Conservation (phyloP, 345 rosid genomes). For the Odontarrhena argentea region DNA sequence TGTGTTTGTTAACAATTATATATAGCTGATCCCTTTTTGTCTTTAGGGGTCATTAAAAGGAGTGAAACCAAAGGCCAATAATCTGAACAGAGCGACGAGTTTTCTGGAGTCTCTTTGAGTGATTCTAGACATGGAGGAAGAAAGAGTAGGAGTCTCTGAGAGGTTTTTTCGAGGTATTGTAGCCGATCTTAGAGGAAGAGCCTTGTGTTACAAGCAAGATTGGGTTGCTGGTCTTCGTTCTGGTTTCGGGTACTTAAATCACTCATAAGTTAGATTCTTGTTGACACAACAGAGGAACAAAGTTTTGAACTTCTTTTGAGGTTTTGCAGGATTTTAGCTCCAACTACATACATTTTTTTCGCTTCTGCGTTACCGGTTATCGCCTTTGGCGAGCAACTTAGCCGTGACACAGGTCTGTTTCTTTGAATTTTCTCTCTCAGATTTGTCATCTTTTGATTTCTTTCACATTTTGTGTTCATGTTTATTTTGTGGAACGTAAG, state of each 20-base stretch:
- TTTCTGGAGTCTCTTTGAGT: not conserved
- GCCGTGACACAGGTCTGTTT: conserved; percentile 66
- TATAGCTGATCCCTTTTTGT: not conserved
- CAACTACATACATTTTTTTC: conserved; percentile 79
- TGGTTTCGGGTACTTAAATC: conserved; percentile 50
- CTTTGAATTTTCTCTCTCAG: not conserved
- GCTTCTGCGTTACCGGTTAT: conserved; percentile 88
- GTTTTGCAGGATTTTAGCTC: conserved; percentile 68
- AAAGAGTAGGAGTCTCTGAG: conserved; percentile 50
- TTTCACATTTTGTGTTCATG: conserved; percentile 22
- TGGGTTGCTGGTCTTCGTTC: conserved; percentile 61
- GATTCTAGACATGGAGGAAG: conserved; percentile 27
- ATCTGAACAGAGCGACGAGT: conserved; percentile 18
- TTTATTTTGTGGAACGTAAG: conserved; percentile 19
- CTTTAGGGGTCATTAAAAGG: conserved; percentile 13
- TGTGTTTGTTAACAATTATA: not conserved
- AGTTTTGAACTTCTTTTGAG: not conserved
- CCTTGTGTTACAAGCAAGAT: conserved; percentile 66
- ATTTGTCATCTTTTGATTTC: not conserved
- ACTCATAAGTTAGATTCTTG: not conserved
- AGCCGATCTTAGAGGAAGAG: conserved; percentile 60
- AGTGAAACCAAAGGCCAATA: not conserved
- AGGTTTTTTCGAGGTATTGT: conserved; percentile 56
- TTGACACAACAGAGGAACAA: not conserved
- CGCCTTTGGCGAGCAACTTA: conserved; percentile 84